A percentile compares a stretch with the other conserved stretches of the same genome.
These are phyloP conservation scores for Collybia mongolica DNA, from an alignment of 768 basidiomycete genomes.

Conservation along the genomic window DNA sequence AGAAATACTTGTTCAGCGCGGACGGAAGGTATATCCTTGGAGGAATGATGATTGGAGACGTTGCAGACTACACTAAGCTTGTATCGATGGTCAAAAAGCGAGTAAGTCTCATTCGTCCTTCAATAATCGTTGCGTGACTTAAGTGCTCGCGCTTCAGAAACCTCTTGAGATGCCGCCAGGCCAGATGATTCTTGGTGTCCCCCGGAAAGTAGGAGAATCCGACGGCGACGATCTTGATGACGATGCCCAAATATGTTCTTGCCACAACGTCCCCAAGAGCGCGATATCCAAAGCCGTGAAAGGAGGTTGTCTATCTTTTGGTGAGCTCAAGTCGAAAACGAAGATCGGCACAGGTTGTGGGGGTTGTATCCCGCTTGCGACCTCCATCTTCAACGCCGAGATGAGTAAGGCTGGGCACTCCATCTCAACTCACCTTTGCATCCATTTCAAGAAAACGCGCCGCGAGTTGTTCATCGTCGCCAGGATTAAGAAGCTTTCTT, in stretches of 20 bases:
- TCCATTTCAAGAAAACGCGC: constrained; percentile 63
- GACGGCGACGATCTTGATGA: constrained; percentile 70
- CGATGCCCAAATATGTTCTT: constrained; percentile 71
- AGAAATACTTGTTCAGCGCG: constrained; percentile 73
- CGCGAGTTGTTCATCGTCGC: constrained; percentile 67
- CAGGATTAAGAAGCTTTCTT: constrained; percentile 58
- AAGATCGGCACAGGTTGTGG: constrained; percentile 76
- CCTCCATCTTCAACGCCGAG: constrained; percentile 47
- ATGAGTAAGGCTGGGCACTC: constrained; percentile 66
- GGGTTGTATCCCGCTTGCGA: constrained; percentile 64
- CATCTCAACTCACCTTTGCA: constrained; percentile 59
- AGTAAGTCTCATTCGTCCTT: constrained; percentile 26
- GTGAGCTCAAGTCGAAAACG: constrained; percentile 59
- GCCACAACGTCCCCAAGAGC: constrained; percentile 70
- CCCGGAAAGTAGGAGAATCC: constrained; percentile 45
- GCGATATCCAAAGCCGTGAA: constrained; percentile 49
- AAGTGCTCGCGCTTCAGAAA: constrained; percentile 42
- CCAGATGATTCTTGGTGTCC: constrained; percentile 60
- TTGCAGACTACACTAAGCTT: constrained; percentile 65
- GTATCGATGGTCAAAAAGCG: constrained; percentile 72
- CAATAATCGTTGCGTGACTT: not conserved
- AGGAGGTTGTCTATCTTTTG: constrained; percentile 47
- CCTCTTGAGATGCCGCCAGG: constrained; percentile 61
- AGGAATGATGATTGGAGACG: constrained; percentile 82
- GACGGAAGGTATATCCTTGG: constrained; percentile 74